phyloP scores from a whole-genome alignment of 805 yeast species.

The Candida ficus region DNA sequence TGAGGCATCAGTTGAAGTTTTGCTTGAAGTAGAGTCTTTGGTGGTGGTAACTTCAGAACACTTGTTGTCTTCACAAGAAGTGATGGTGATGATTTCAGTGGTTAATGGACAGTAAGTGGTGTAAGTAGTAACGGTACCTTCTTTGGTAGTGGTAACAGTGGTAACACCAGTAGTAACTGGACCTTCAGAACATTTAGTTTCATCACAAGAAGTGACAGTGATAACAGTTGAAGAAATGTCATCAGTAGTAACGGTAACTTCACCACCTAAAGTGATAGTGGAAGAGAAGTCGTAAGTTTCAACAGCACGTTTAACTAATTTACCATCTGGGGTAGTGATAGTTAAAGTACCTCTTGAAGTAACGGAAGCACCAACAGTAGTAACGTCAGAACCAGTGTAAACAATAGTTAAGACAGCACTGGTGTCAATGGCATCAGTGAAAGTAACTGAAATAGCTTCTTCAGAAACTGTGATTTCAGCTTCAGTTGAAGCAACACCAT shows the following conservation, averaged over 20 bases:
- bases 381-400: background rate
- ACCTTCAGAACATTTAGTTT: background rate
- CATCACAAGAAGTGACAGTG: background rate
- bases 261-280: background rate
- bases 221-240: background rate
- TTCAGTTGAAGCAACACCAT: slow-evolving; percentile 4
- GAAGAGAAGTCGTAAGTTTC: background rate
- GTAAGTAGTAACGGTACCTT: background rate
- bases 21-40: background rate
- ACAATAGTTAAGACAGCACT: background rate
- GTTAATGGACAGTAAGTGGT: too few species aligned
- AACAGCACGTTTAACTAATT: background rate
- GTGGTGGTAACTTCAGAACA: background rate
- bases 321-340: background rate
- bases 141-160: background rate
- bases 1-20: background rate
- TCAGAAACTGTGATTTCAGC: slow-evolving; percentile 4
- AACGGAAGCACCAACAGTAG: background rate
- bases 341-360: background rate
- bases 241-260: background rate
- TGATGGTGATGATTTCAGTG: too few species aligned
- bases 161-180: slow-evolving; percentile 2
- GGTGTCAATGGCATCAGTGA: background rate
- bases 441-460: slow-evolving; percentile 7
- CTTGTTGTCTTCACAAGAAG: background rate